phyloP scores from a whole-genome alignment of 2,329 filamentous ascomycete species.

The Alternaria brassicicola region DNA sequence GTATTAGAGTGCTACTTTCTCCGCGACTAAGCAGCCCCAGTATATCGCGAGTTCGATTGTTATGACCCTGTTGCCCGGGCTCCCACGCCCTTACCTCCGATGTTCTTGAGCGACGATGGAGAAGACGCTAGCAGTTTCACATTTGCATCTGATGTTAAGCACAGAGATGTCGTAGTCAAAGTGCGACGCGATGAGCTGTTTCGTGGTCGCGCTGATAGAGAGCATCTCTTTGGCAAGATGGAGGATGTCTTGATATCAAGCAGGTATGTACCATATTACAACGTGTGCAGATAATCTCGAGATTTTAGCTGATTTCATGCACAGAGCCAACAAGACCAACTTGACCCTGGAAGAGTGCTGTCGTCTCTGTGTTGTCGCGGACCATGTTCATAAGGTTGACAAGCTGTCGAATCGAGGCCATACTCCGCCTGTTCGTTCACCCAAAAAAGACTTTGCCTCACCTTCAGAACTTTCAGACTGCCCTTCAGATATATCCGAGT shows the following conservation, averaged over 20 bases:
- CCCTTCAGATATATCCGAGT: conserved; percentile 26
- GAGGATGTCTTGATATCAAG: conserved; percentile 18
- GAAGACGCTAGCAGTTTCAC: not conserved
- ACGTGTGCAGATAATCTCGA: not conserved
- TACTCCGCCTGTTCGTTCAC: not conserved
- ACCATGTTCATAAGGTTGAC: not conserved
- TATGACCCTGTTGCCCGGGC: conserved; percentile 21
- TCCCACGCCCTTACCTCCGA: conserved; percentile 30
- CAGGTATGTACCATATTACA: not conserved
- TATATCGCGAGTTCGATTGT: conserved; percentile 27
- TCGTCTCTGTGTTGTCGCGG: conserved; percentile 2
- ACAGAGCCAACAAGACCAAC: conserved; percentile 2
- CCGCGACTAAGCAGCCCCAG: conserved; percentile 3
- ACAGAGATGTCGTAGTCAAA: not conserved
- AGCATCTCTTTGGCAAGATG: conserved; percentile 12
- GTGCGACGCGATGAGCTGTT: conserved; percentile 10
- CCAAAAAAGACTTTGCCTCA: not conserved
- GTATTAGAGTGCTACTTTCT: not conserved
- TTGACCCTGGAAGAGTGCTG: conserved; percentile 16
- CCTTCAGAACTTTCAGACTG: conserved; percentile 22
- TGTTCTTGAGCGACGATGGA: conserved; percentile 12
- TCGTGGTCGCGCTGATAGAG: not conserved
- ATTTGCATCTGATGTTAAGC: not conserved
- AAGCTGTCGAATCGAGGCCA: not conserved
- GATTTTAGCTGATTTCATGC: not conserved